Percentiles rank a stretch among this genome's conserved stretches.
Conservation (phyloP, 345 rosid genomes). For the Rhodamnia rubescens region DNA sequence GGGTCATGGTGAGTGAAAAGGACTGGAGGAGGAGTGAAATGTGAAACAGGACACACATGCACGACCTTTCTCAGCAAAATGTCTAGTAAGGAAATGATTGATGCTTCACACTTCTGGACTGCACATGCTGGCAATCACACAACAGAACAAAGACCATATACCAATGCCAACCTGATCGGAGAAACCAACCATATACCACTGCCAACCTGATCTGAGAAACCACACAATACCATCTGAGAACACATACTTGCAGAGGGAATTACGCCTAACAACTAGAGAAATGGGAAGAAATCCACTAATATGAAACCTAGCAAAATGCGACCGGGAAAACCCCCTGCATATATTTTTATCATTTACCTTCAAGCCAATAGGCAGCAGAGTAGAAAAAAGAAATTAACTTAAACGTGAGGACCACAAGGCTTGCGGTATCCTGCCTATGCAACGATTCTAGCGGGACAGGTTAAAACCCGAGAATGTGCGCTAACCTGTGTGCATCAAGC, state of each 20-base stretch:
- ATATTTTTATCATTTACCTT: neutral
- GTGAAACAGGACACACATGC: neutral
- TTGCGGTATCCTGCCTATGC: neutral
- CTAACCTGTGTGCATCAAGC: neutral
- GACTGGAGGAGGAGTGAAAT: neutral
- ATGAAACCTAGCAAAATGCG: neutral
- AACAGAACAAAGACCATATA: neutral
- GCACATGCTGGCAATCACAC: neutral
- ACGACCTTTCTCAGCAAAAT: neutral
- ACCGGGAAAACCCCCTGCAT: neutral
- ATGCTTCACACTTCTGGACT: neutral
- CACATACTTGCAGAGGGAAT: neutral
- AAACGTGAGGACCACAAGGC: neutral
- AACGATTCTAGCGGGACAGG: neutral
- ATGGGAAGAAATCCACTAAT: neutral
- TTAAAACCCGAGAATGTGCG: neutral
- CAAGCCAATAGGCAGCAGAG: neutral
- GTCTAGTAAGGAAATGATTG: neutral
- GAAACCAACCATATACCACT: neutral
- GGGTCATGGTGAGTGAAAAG: neutral
- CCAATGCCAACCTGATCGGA: neutral
- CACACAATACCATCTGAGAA: neutral
- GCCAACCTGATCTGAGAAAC: neutral
- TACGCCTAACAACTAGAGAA: neutral
- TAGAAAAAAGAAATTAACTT: neutral